Evolutionary conservation across 2,329 filamentous ascomycete species (phyloP), one percentile per base, ranked within the genome.

Genomic region (Diaporthe longicolla): DNA sequence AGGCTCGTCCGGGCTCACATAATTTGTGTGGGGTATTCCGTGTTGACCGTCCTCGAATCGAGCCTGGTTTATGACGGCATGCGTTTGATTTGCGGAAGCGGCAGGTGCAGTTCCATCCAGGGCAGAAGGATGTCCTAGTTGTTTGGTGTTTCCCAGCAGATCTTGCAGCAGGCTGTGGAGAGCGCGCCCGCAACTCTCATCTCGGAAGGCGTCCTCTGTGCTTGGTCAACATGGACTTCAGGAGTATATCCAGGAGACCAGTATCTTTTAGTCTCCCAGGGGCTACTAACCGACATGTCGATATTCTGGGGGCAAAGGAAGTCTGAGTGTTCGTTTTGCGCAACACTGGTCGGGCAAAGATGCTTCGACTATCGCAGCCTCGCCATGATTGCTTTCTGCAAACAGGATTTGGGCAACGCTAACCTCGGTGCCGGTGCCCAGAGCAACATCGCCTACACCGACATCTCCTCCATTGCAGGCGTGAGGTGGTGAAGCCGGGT

Each of bases 291-390:
- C 57, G 35, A 37, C 35, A 40, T 59, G 57, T 40, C 32, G 21
- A 40, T 59, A 59, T n/a, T 59, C 57, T 59, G 57, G 57, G 10
- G 57, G 35, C 11, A 59, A 13, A 40, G 57, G 57, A 15, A 59
- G 57, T 6, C 57, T 40, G 57, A 59, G 57, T 24, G 21, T 9
- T 15, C 55, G 19, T 21, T n/a, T 35, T 10, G 54, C 3, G 54
- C 29, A 4, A 9, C 35, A 32, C 57, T 59, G 13, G 21, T 26
- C 35, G 24, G n/a, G 11, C 11, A 59, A 3, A 17, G 57, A 40
- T 2, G 57, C 21, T 40, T 40, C 57, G 17, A 59, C 10, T 26
- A 40, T 17, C 11, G 2, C 57, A 24, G 21, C 10, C 3, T 7
- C 35, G 24, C 15, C 35, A 40, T 3, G 4, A 26, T 40, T 15